Conservation (phyloP, 176 grass and related monocot genomes). For the Cenchrus americanus region DNA sequence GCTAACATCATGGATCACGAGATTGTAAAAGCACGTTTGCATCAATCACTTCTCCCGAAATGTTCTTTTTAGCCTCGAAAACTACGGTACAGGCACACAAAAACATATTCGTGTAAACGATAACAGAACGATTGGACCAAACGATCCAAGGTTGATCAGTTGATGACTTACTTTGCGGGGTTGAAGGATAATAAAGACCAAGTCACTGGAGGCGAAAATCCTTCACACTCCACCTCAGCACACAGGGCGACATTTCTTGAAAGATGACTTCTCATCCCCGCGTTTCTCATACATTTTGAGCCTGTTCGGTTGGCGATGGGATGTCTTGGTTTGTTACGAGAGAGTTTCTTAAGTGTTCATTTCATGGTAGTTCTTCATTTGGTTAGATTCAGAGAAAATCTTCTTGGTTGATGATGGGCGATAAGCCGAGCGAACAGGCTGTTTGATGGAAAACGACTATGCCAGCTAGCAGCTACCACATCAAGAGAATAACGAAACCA, state of each 20-base stretch:
- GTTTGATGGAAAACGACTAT: conserved; percentile 17
- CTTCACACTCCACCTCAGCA: neutral
- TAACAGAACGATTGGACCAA: neutral
- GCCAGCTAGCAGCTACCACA: neutral
- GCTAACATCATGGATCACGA: neutral
- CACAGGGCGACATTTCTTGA: neutral
- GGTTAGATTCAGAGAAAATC: too few relatives aligned
- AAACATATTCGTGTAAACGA: neutral
- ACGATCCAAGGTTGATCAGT: neutral
- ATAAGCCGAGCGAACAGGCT: too few relatives aligned
- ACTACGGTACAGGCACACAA: too few relatives aligned
- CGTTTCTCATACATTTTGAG: neutral
- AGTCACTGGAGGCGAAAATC: neutral
- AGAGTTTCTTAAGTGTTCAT: too few relatives aligned
- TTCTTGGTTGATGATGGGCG: too few relatives aligned
- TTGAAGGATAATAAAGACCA: neutral
- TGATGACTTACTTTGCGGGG: too few relatives aligned
- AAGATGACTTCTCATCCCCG: neutral
- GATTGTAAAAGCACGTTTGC: neutral
- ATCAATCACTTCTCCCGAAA: neutral
- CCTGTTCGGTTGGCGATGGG: too few relatives aligned
- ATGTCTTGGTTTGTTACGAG: too few relatives aligned
- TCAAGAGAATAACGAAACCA: neutral
- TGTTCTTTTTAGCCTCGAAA: neutral
- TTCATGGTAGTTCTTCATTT: too few relatives aligned